Evolutionary conservation across 2,329 filamentous ascomycete species (phyloP).

Genomic region (Saccharata proteae): DNA sequence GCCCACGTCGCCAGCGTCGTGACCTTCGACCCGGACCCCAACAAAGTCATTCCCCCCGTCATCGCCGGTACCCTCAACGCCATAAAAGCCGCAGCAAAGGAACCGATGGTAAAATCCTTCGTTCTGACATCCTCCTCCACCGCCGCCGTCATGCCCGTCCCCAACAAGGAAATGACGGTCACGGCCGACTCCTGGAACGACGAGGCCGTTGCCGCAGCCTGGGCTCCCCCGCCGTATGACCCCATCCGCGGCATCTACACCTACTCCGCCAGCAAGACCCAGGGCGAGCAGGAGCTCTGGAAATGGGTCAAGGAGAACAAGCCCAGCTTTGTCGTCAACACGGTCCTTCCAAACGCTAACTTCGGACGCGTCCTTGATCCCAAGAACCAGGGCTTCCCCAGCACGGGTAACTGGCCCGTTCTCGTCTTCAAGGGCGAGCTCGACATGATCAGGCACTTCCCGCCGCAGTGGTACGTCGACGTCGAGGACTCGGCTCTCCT

Average conservation of each 20-base stretch:
- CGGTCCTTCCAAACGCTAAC: constrained; percentile 8
- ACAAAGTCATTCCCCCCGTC: constrained; percentile 31
- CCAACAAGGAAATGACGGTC: constrained; percentile 18
- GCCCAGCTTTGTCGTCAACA: constrained; percentile 28
- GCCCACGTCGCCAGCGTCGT: constrained; percentile 35
- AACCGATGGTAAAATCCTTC: constrained; percentile 30
- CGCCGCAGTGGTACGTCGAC: constrained; percentile 11
- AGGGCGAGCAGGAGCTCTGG: constrained; percentile 31
- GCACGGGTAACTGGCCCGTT: constrained; percentile 9
- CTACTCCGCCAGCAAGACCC: constrained; percentile 32
- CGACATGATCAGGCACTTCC: neutral
- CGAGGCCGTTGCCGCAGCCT: constrained; percentile 18
- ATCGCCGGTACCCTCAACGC: constrained; percentile 26
- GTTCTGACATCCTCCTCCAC: constrained; percentile 33
- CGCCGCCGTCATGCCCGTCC: constrained; percentile 15
- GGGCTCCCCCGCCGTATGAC: constrained; percentile 14
- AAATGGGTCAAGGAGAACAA: constrained; percentile 28
- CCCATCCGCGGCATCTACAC: constrained; percentile 13
- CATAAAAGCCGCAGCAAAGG: constrained; percentile 29
- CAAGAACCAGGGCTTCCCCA: constrained; percentile 11
- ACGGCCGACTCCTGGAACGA: constrained; percentile 22
- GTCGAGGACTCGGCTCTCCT: constrained; percentile 14
- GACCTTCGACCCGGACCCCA: constrained; percentile 22
- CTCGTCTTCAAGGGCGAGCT: constrained; percentile 10
- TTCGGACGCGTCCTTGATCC: constrained; percentile 11